These are phyloP conservation scores for Solanum hybrid DNA, from an alignment of 305 asterid species.

Conservation along the genomic window DNA sequence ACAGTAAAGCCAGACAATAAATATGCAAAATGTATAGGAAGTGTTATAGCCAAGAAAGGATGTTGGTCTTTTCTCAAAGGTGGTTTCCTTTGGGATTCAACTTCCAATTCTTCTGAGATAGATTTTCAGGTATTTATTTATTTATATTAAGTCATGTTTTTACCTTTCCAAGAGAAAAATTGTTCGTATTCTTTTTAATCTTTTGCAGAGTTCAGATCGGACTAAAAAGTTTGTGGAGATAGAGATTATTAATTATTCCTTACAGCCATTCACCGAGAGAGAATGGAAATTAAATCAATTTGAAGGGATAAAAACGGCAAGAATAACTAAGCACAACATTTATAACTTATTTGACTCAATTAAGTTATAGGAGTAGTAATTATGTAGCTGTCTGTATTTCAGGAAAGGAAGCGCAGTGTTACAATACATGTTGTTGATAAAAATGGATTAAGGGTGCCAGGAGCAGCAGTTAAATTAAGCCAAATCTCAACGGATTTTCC, in stretches of 20 bases:
- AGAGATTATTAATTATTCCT: constrained; percentile 35
- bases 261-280: constrained; percentile 63
- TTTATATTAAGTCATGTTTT: neutral
- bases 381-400: neutral
- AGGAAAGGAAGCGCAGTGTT: constrained; percentile 62
- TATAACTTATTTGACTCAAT: neutral
- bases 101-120: constrained; percentile 12
- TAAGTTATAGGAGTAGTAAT: neutral
- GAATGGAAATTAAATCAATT: constrained; percentile 64
- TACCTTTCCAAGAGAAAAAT: neutral
- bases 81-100: constrained; percentile 17
- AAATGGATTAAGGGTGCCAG: constrained; percentile 35
- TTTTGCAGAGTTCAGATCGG: constrained; percentile 29
- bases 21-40: neutral
- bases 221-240: constrained; percentile 7
- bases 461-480: constrained; percentile 38
- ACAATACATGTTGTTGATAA: constrained; percentile 46
- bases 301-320: constrained; percentile 42
- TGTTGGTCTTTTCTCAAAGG: constrained; percentile 26
- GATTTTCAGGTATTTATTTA: neutral
- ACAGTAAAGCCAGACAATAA: neutral
- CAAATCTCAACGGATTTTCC: constrained; percentile 69
- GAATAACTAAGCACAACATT: neutral
- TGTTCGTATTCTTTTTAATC: neutral
- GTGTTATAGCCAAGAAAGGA: neutral